Conservation (phyloP, 805 yeast species). For the Alloascoidea africana region DNA sequence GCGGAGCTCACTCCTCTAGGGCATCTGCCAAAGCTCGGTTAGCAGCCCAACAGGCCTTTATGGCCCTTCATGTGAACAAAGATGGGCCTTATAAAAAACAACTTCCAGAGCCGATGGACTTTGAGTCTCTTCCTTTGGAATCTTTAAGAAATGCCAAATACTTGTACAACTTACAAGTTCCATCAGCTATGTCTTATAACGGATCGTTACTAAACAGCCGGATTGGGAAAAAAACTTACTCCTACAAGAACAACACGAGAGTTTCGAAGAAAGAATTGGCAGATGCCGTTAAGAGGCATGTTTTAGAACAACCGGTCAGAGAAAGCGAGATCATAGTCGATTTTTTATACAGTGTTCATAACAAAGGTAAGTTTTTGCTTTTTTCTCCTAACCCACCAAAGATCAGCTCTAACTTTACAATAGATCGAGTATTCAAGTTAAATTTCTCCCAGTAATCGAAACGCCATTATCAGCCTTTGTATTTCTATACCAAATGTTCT, state of each 20-base stretch:
- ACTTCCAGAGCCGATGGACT: slow-evolving; percentile 48
- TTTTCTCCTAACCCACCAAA: neutral
- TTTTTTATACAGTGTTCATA: slow-evolving; percentile 72
- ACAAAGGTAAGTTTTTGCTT: slow-evolving; percentile 32
- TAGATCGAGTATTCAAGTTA: slow-evolving; percentile 1
- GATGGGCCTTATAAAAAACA: slow-evolving; percentile 54
- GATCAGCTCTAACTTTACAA: neutral
- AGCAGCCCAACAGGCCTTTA: slow-evolving; percentile 47
- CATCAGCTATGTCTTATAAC: slow-evolving; percentile 46
- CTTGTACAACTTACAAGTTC: slow-evolving; percentile 37
- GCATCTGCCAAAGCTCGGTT: slow-evolving; percentile 44
- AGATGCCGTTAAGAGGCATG: slow-evolving; percentile 50
- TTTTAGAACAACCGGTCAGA: slow-evolving; percentile 38
- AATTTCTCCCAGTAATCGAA: no score
- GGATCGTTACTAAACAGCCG: slow-evolving; percentile 60
- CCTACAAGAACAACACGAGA: slow-evolving; percentile 23
- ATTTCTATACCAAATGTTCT: no score
- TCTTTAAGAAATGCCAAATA: slow-evolving; percentile 58
- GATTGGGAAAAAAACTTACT: slow-evolving; percentile 55
- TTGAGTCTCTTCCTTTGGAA: slow-evolving; percentile 42
- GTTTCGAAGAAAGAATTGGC: slow-evolving; percentile 48
- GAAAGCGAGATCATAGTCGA: slow-evolving; percentile 83
- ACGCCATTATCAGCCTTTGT: no score
- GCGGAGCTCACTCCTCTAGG: no score
- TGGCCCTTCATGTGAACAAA: slow-evolving; percentile 54